These are phyloP conservation scores for Kuraishia piskuri DNA, from an alignment of 805 yeast genomes.

Conservation along the genomic window DNA sequence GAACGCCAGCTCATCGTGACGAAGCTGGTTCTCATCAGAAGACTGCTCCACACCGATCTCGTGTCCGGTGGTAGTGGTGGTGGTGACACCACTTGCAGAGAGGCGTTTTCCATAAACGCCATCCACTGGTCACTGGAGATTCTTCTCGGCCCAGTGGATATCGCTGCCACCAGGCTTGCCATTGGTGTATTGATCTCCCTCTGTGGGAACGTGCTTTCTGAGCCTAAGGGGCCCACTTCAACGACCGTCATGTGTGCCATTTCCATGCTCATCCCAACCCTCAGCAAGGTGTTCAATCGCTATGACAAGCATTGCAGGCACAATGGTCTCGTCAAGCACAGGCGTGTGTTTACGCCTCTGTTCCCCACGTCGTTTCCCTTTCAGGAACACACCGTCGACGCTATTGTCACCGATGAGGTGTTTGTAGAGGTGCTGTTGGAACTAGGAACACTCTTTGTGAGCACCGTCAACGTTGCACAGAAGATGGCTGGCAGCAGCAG, in stretches of 20 bases:
- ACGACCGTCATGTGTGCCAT: neutral
- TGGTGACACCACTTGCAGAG: conserved; percentile 17
- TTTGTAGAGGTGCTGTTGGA: conserved; percentile 70
- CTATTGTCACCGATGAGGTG: conserved; percentile 59
- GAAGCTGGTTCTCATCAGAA: conserved; percentile 53
- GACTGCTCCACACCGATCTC: conserved; percentile 36
- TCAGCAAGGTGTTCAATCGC: conserved; percentile 41
- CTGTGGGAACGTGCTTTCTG: conserved; percentile 14
- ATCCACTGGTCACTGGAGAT: conserved; percentile 54
- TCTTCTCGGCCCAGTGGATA: conserved; percentile 36
- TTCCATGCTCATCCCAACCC: conserved; percentile 31
- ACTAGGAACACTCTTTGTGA: conserved; percentile 51
- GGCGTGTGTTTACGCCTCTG: conserved; percentile 55
- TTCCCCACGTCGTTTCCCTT: conserved; percentile 69
- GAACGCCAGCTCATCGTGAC: conserved; percentile 48
- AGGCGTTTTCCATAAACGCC: conserved; percentile 33
- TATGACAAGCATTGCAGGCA: conserved; percentile 41
- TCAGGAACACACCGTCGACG: conserved; percentile 57
- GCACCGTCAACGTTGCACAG: conserved; percentile 32
- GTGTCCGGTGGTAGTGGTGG: conserved; percentile 16
- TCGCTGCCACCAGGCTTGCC: conserved; percentile 58
- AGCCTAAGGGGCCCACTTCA: conserved; percentile 8
- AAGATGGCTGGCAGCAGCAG: conserved; percentile 2
- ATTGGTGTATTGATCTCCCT: conserved; percentile 47
- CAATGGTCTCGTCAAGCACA: conserved; percentile 41